Evolutionary conservation across 169 alveolate species (phyloP).

Genomic region (Plasmodium inui): DNA sequence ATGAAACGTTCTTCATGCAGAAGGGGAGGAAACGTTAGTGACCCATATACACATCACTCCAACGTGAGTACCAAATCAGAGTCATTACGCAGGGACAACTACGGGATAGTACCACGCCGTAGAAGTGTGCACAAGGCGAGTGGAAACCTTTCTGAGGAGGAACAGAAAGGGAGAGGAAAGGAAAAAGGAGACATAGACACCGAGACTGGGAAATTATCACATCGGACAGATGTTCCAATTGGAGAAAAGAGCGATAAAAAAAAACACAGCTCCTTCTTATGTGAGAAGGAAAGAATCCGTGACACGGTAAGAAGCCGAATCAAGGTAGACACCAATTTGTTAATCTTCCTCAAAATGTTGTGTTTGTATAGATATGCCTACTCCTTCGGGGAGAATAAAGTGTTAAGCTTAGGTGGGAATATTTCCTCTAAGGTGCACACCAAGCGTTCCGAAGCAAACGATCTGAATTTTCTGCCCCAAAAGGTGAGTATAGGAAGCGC

Average conservation of each 20-base stretch:
- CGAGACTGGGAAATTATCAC: not conserved
- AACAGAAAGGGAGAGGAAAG: not conserved
- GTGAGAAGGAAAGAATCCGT: not conserved
- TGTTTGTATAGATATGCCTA: slow-evolving; percentile 39
- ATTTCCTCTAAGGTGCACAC: not conserved
- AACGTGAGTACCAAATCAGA: not conserved
- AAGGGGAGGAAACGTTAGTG: not conserved
- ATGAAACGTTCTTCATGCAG: not conserved
- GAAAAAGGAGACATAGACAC: not conserved
- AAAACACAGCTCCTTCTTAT: not conserved
- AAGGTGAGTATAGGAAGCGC: not conserved
- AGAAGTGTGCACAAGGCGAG: not conserved
- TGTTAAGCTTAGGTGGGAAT: not conserved
- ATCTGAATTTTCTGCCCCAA: not conserved
- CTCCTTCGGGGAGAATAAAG: not conserved
- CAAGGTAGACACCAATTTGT: slow-evolving; percentile 3
- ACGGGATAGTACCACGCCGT: not conserved
- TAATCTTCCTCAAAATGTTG: slow-evolving; percentile 33
- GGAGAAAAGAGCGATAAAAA: not conserved
- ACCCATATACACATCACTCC: not conserved
- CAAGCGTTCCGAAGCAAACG: not conserved
- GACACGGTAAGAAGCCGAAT: not conserved
- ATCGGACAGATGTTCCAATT: not conserved
- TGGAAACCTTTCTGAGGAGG: not conserved
- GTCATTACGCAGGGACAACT: not conserved